Evolutionary conservation across 208 protist genomes (phyloP), one percentile per base, ranked within the genome.

Genomic region (Leishmania gerbilli): DNA sequence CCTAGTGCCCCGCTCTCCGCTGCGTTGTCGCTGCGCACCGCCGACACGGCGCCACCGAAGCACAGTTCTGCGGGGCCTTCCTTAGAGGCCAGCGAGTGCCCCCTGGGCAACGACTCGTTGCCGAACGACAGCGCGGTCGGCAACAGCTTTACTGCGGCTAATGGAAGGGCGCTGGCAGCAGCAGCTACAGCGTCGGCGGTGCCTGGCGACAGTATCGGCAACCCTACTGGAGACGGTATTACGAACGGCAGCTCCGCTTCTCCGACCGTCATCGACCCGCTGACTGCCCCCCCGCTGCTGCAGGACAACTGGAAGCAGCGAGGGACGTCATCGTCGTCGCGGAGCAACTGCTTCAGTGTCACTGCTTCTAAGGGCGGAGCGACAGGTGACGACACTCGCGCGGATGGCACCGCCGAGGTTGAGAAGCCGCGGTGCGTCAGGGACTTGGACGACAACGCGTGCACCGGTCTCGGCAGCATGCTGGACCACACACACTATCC

Each of bases 51-150:
- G 68, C n/a, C 42, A 55, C 47, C 47, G 11, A 51, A 55, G 71
- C 42, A 37, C 40, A 75, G 9, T 0, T 60, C 34, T 40, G 72
- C 53, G 1, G n/a, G n/a, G 19, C 53, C 51, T 27, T 13, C 72
- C 13, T 15, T 13, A 37, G 24, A 67, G 53, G 37, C 42, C 37
- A 40, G 77, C 11, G 82, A 82, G 78, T 77, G 47, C 58, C 55
- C 79, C 8, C 21, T 76, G 27, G 80, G 80, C 67, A 78, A 86
- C 68, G 47, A 82, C 40, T 68, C 82, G 2, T 76, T 68, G 55
- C 77, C 65, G 71, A 67, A 34, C 24, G 58, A 62, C 6, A 77
- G 34, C 37, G 13, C 4, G 24, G 62, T 60, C 47, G 79, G 79
- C 31, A 71, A 37, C 78, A 86, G 64, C 79, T 76, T 72, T 62